Evolutionary conservation across 176 grass and related monocot genomes (phyloP).

Genomic region (Juncus effusus): DNA sequence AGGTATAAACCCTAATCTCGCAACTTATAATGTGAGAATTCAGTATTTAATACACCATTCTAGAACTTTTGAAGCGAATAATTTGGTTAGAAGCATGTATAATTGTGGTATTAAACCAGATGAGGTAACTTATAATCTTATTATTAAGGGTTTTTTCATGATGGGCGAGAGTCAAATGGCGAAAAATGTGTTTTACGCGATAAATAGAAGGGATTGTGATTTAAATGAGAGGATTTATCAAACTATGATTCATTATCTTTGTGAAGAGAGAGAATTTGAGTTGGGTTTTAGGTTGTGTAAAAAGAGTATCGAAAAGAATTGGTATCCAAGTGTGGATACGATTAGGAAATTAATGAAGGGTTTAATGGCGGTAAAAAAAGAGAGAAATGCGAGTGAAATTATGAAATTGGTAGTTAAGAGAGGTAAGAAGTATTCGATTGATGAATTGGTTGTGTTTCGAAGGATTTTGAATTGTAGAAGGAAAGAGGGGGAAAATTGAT

Average conservation of each 20-base stretch:
- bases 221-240: conserved; percentile 78
- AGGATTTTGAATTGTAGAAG: conserved; percentile 50
- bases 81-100: conserved; percentile 56
- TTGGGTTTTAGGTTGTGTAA: conserved; percentile 73
- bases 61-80: conserved; percentile 72
- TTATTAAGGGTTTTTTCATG: conserved; percentile 92
- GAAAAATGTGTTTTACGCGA: conserved; percentile 53
- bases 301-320: conserved; percentile 79
- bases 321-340: conserved; percentile 58
- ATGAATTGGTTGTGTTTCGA: conserved; percentile 50
- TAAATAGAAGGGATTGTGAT: conserved; percentile 70
- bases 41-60: conserved; percentile 64
- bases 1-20: conserved; percentile 56
- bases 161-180: conserved; percentile 81
- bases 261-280: conserved; percentile 58
- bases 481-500: conserved; percentile 30
- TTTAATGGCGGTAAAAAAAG: conserved; percentile 54
- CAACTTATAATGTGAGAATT: conserved; percentile 94
- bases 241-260: conserved; percentile 97
- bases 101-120: conserved; percentile 49
- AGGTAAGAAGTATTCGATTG: conserved; percentile 49
- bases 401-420: conserved; percentile 56
- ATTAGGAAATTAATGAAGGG: conserved; percentile 64
- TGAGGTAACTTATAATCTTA: conserved; percentile 80
- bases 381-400: conserved; percentile 65